Evolutionary conservation across 257 asterid genomes (phyloP), one percentile per base, ranked within the genome.

Genomic region (Solanum neorickii): DNA sequence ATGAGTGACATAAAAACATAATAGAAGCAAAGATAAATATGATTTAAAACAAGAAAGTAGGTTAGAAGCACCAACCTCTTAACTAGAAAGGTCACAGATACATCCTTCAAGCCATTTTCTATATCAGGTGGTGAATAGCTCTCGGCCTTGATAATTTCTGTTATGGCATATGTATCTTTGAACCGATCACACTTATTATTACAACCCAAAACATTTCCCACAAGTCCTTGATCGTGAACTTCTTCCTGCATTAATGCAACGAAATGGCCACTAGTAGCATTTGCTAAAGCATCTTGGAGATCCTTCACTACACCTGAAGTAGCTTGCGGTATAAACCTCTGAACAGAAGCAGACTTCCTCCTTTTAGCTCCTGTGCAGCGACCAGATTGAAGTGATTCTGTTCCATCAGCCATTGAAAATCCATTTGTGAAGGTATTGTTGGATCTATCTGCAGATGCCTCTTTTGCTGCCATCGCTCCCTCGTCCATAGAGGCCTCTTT

Each of bases 291-390:
- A 89, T 91, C 92, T 25, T 89, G 82, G 41, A 62, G 87, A 87
- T 87, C 93, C 65, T 90, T 90, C 75, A 77, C 84, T 25, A 86
- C 69, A 88, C 91, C 82, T 4, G 93, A 85, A 49, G 89, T 86
- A 6, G 90, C 86, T 86, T 93, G 98, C 91, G 90, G 92, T 91
- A 76, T 95, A 91, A 95, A 95, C 88, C 99, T 93, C 91, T 91
- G 94, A 39, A 97, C 98, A 78, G 91, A 91, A 89, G 98, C 96
- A 73, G 98, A 94, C 91, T 95, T 97, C 90, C 99, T 94, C 93
- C 88, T 93, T 87, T 87, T 97, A 77, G 99, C 95, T 86, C 99
- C 97, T 42, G 89, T 94, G 83, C 86, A 88, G 65, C 98, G 98
- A 90, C 94, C 93, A 65, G 86, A 76, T 86, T 91, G 94, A 83